phyloP scores from a whole-genome alignment of 345 rosid species.

The Citrus medica region DNA sequence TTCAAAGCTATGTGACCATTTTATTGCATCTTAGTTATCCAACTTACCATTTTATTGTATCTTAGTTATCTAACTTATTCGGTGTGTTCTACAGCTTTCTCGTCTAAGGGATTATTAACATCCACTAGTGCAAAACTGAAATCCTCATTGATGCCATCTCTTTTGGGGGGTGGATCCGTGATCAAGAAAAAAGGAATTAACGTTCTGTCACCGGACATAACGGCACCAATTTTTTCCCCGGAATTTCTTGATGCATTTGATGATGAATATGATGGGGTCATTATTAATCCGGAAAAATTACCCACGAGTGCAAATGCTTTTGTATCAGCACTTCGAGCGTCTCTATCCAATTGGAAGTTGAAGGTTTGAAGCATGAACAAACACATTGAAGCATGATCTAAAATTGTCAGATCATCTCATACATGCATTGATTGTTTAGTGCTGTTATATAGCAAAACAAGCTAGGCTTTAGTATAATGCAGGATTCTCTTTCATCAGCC shows the following conservation, averaged over 20 bases:
- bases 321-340: slow-evolving; percentile 34
- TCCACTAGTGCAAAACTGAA: not conserved
- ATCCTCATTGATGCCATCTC: not conserved
- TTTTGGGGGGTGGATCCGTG: not conserved
- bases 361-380: slow-evolving; percentile 24
- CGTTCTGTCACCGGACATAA: slow-evolving; percentile 33
- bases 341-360: slow-evolving; percentile 35
- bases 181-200: slow-evolving; percentile 4
- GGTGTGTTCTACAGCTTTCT: slow-evolving; percentile 11
- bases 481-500: no score
- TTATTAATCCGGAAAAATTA: slow-evolving; percentile 31
- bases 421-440: not conserved
- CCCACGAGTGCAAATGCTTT: slow-evolving; percentile 40
- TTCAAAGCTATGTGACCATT: not conserved
- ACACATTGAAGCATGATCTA: no score
- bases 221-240: slow-evolving; percentile 17
- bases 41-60: not conserved
- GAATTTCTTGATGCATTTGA: slow-evolving; percentile 42
- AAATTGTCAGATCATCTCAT: not conserved
- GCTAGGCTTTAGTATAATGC: no score
- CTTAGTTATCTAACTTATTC: not conserved
- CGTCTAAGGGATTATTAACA: not conserved
- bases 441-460: not conserved
- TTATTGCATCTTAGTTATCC: no score
- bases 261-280: slow-evolving; percentile 46